Conservation (phyloP, 176 grass and related monocot species). For the Aegilops bicornis region DNA sequence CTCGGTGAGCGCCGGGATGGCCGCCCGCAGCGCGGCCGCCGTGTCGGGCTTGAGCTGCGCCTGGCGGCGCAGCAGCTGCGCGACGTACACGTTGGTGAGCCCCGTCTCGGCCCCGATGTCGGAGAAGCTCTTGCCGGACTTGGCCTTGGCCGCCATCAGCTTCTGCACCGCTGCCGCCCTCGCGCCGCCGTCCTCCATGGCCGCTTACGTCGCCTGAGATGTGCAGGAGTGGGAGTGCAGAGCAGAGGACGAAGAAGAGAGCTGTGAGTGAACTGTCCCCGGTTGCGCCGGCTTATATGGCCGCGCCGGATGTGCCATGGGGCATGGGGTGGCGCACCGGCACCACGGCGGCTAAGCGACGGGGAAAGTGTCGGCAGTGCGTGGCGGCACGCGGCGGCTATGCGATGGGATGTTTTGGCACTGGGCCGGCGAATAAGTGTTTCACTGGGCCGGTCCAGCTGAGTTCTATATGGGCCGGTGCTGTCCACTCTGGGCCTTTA, state of each 20-base stretch:
- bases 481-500: not conserved
- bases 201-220: not conserved
- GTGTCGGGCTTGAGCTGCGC: constrained; percentile 82
- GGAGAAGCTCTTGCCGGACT: constrained; percentile 68
- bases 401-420: not conserved
- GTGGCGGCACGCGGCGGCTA: not conserved
- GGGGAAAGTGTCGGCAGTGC: not conserved
- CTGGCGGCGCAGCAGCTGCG: constrained; percentile 84
- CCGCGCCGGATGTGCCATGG: not conserved
- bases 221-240: not conserved
- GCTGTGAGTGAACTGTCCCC: not conserved
- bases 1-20: constrained; percentile 62
- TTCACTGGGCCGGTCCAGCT: not conserved
- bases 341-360: not conserved
- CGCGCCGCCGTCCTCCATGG: constrained; percentile 26
- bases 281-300: not conserved
- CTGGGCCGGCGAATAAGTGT: not conserved
- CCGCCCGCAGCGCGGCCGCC: constrained; percentile 43
- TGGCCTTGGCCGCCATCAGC: constrained; percentile 60
- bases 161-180: constrained; percentile 26
- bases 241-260: not conserved
- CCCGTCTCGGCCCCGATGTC: constrained; percentile 71
- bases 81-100: constrained; percentile 92
- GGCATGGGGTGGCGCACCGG: not conserved
- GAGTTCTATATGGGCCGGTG: not conserved